Conservation (phyloP, 306 rosid species). For the Psophocarpus tetragonolobus region DNA sequence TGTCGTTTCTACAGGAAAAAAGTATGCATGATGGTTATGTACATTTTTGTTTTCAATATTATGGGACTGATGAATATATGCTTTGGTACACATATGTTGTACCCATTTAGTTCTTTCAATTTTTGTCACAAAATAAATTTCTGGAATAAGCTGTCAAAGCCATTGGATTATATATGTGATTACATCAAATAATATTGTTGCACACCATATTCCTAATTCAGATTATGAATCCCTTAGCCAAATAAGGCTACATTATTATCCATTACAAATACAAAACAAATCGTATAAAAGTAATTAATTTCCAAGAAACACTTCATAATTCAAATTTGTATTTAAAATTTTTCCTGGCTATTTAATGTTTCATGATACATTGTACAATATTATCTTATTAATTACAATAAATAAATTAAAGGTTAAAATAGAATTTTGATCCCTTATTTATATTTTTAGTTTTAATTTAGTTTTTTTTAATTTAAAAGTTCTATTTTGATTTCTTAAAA, state of each 20-base stretch:
- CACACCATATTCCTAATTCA: neutral
- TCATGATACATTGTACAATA: neutral
- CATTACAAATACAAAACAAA: neutral
- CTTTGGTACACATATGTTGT: neutral
- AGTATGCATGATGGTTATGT: neutral
- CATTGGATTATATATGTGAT: slow-evolving; percentile 33
- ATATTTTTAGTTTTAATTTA: too few species aligned
- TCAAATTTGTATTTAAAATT: too few species aligned
- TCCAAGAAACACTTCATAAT: neutral
- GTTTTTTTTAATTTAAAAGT: too few species aligned
- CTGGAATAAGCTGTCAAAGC: slow-evolving; percentile 37
- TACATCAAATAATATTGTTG: slow-evolving; percentile 14
- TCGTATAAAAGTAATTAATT: neutral
- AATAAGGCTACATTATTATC: neutral
- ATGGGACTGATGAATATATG: neutral
- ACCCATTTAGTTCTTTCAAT: slow-evolving; percentile 4
- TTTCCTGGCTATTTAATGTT: too few species aligned
- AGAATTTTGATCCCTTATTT: too few species aligned
- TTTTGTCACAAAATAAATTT: slow-evolving; percentile 8
- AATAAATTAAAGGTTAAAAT: too few species aligned
- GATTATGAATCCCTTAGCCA: neutral
- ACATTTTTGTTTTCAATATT: neutral
- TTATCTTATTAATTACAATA: too few species aligned
- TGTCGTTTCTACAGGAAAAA: neutral
- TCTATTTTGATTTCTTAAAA: too few species aligned